These are phyloP conservation scores for Spathaspora gorwiae DNA, from an alignment of 805 yeast species.

Conservation along the genomic window DNA sequence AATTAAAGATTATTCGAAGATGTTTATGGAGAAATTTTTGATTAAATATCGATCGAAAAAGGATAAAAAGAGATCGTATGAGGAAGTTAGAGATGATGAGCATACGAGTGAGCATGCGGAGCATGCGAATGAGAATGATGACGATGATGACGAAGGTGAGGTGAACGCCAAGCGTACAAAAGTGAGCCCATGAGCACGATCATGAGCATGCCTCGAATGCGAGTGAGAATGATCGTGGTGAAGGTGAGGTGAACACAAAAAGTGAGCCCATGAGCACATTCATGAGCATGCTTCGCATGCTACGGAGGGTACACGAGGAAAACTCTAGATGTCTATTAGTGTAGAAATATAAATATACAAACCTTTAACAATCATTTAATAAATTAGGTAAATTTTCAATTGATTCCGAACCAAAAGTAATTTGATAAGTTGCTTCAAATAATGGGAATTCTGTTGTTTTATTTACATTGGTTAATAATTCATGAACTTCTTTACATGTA, in stretches of 20 bases:
- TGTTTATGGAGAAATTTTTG: constrained; percentile 65
- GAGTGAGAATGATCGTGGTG: too few species aligned
- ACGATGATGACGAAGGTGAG: not conserved
- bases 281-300: too few species aligned
- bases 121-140: too few species aligned
- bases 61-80: constrained; percentile 10
- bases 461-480: constrained; percentile 33
- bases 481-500: constrained; percentile 45
- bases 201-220: too few species aligned
- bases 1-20: constrained; percentile 56
- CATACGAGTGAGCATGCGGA: not conserved
- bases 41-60: constrained; percentile 43
- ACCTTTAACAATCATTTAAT: constrained; percentile 23
- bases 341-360: not conserved
- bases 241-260: too few species aligned
- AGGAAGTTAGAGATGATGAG: not conserved
- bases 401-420: constrained; percentile 36
- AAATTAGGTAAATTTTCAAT: constrained; percentile 39
- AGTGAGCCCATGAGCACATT: too few species aligned
- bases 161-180: not conserved
- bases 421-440: constrained; percentile 43
- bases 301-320: too few species aligned
- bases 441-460: constrained; percentile 37
- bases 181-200: too few species aligned
- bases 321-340: too few species aligned